Evolutionary conservation across 208 protist species (phyloP).

Genomic region (Herpetomonas tarakana): DNA sequence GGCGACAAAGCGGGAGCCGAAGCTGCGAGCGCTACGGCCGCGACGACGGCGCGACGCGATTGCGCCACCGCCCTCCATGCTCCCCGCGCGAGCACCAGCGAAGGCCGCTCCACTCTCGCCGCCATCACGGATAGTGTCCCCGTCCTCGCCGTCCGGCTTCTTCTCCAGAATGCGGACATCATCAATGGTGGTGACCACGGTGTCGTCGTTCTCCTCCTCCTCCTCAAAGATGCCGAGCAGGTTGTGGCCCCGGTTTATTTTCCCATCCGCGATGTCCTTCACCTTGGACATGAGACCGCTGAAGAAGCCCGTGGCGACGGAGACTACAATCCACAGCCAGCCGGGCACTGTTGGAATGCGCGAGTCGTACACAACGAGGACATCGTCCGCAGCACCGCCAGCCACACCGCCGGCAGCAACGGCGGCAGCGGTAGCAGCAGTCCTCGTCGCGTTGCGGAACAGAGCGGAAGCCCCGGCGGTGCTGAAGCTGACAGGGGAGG

Average conservation of each 20-base stretch:
- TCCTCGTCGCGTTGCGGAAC: not conserved
- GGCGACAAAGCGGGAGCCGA: constrained; percentile 41
- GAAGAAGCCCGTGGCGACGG: constrained; percentile 65
- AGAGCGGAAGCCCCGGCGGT: constrained; percentile 4
- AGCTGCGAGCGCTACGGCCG: constrained; percentile 13
- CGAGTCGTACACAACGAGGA: constrained; percentile 7
- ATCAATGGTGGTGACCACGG: not conserved
- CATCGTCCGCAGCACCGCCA: too few relatives aligned
- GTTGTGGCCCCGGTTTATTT: constrained; percentile 30
- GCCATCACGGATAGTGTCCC: too few relatives aligned
- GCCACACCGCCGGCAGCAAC: too few relatives aligned
- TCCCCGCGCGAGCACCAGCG: constrained; percentile 1
- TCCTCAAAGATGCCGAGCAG: constrained; percentile 26
- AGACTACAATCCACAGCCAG: constrained; percentile 74
- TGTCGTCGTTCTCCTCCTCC: not conserved
- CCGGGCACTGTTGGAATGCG: constrained; percentile 8
- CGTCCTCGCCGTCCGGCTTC: not conserved
- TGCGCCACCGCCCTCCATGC: not conserved
- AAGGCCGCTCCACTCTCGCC: too few relatives aligned
- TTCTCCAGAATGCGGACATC: not conserved
- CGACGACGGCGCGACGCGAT: not conserved
- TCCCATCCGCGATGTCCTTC: constrained; percentile 76
- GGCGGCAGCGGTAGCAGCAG: too few relatives aligned
- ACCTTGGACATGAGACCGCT: constrained; percentile 79
- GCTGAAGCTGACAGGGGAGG: constrained; percentile 8